Base-by-base conservation (phyloP, 305 asterid genomes). In the Withania somnifera region DNA sequence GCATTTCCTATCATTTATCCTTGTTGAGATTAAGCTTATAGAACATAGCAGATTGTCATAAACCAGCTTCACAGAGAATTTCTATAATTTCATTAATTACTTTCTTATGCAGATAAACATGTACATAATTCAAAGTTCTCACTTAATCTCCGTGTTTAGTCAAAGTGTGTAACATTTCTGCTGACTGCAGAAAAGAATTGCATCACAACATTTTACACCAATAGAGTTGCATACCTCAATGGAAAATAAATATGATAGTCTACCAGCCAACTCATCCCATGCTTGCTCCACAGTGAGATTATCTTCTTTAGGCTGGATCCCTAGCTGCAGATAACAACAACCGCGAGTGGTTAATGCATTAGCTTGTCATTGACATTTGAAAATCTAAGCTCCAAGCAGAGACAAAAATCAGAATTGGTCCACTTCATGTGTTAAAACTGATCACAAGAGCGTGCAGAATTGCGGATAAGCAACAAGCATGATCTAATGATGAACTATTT, bases 261-360 rank as follows among this genome's bases (percentile, higher is more conserved):
- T 98, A 82, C 63, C 83, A 24, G 88, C 86, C 89, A 95, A 87
- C 80, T 92, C 91, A 82, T 88, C 88, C 97, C 93, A 89, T 58
- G 98, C 97, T 90, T 95, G 95, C 87, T 91, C 83, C 50, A 82
- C 84, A 14, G 94, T 88, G 85, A 92, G 97, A 84, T 85, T 88
- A 84, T 87, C 88, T 89, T 92, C 97, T 77, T 83, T 89, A 86
- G 68, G 91, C 68, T 76, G 85, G 84, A 95, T 91, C 71, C 94
- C 95, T 75, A 95, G 87, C 99, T 95, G 93, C 86, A 86, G 68
- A 52, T 87, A 6, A 79, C 69, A 79, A 81, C 79, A 76, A 82
- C 57, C 38, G 20, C 15, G 79, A 20, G 32, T 47, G 58, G 82
- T 42, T 42, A 67, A 82, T 47, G 85, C 69, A 30, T 40, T 68